phyloP scores from a whole-genome alignment of 139 green algal species.

The Tetraselmis striata region DNA sequence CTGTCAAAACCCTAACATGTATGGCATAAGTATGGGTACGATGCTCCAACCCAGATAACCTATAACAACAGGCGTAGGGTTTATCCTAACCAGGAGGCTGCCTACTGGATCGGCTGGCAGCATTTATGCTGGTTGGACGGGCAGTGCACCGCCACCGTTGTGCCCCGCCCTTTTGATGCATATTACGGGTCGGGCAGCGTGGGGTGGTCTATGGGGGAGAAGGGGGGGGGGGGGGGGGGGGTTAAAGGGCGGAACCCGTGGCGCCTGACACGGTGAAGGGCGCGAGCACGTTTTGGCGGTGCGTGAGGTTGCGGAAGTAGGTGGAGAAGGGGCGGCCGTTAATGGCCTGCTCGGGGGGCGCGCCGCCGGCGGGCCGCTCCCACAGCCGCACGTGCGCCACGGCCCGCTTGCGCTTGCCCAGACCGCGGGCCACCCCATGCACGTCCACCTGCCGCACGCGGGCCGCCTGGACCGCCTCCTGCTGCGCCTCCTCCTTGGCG shows the following conservation, averaged over 20 bases:
- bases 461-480: slow-evolving; percentile 19
- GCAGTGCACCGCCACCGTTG: too few relatives aligned
- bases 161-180: too few relatives aligned
- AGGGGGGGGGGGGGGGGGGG: too few relatives aligned
- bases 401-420: slow-evolving; percentile 35
- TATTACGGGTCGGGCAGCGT: too few relatives aligned
- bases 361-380: slow-evolving; percentile 38
- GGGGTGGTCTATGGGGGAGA: too few relatives aligned
- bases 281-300: slow-evolving; percentile 55
- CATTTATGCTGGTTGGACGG: too few relatives aligned
- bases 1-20: too few relatives aligned
- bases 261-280: slow-evolving; percentile 68
- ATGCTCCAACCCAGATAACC: too few relatives aligned
- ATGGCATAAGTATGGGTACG: too few relatives aligned
- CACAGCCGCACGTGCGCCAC: slow-evolving; percentile 20
- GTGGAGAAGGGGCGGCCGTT: slow-evolving; percentile 60
- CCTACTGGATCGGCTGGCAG: too few relatives aligned
- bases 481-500: slow-evolving; percentile 21
- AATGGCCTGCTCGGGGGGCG: slow-evolving; percentile 49
- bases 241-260: slow-evolving; percentile 10
- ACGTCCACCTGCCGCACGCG: slow-evolving; percentile 48
- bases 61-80: too few relatives aligned
- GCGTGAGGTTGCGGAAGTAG: slow-evolving; percentile 62
- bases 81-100: too few relatives aligned
- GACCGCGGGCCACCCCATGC: slow-evolving; percentile 42